Conservation (phyloP, 768 basidiomycete species). For the Termitomyces sp. region DNA sequence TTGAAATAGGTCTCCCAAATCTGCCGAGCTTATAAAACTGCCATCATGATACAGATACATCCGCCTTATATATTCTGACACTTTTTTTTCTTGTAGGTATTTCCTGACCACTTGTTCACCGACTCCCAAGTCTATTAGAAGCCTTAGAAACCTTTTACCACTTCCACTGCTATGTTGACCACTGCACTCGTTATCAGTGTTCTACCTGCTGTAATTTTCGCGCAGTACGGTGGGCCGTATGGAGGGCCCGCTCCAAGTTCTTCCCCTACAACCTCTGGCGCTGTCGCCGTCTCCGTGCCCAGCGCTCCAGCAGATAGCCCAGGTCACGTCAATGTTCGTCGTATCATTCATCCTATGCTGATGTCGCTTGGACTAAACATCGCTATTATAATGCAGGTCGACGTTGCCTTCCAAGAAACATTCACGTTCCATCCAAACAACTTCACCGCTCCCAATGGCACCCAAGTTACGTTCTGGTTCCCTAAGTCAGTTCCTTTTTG, state of each 20-base stretch:
- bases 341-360: neutral
- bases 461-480: constrained; percentile 52
- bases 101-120: neutral
- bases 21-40: neutral
- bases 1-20: neutral
- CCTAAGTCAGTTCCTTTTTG: constrained; percentile 33
- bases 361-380: neutral
- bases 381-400: constrained; percentile 29
- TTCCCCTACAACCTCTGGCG: constrained; percentile 18
- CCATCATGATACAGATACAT: neutral
- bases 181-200: constrained; percentile 20
- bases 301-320: constrained; percentile 35
- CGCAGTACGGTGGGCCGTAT: constrained; percentile 34
- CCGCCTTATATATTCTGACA: neutral
- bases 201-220: constrained; percentile 31
- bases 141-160: neutral
- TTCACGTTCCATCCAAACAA: constrained; percentile 43
- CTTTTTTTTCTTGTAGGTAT: neutral
- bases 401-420: constrained; percentile 34
- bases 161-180: constrained; percentile 21
- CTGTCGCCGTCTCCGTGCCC: constrained; percentile 28
- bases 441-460: constrained; percentile 43
- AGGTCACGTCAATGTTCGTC: constrained; percentile 32
- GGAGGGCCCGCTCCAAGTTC: no score
- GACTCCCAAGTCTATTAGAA: no score